phyloP scores from a whole-genome alignment of 2,329 filamentous ascomycete genomes.

The Epichloe baconii region DNA sequence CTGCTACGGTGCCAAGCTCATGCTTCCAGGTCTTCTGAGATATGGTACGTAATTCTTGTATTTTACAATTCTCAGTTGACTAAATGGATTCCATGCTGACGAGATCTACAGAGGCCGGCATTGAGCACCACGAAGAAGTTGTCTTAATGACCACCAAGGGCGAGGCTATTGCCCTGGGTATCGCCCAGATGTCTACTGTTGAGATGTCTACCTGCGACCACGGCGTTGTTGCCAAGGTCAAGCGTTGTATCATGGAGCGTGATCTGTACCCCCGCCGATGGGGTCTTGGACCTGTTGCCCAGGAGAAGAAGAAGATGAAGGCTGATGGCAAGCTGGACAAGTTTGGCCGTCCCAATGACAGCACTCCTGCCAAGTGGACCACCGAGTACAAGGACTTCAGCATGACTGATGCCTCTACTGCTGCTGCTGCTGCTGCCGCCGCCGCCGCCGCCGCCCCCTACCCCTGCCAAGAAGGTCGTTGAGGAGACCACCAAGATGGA shows the following conservation, averaged over 20 bases:
- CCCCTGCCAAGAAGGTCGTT: constrained; percentile 16
- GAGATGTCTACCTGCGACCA: constrained; percentile 96
- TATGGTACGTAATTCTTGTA: constrained; percentile 49
- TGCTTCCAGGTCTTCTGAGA: constrained; percentile 89
- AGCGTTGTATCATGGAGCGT: constrained; percentile 99
- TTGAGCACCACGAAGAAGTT: constrained; percentile 91
- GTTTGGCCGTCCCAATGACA: constrained; percentile 84
- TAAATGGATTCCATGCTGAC: constrained; percentile 7
- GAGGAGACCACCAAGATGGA: constrained; percentile 26
- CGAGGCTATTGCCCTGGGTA: constrained; percentile 91
- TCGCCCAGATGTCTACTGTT: constrained; percentile 95
- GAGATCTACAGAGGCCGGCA: constrained; percentile 54
- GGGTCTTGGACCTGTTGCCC: constrained; percentile 85
- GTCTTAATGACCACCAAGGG: constrained; percentile 99
- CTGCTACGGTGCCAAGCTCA: constrained; percentile 96
- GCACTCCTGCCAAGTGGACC: constrained; percentile 88
- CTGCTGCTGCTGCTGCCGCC: constrained; percentile 28
- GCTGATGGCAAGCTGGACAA: constrained; percentile 96
- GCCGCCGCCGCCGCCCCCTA: constrained; percentile 23
- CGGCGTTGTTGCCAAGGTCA: constrained; percentile 95
- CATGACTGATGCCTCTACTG: constrained; percentile 34
- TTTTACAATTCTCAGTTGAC: constrained; percentile 6
- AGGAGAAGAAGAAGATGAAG: constrained; percentile 99
- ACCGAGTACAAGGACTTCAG: constrained; percentile 84
- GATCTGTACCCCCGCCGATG: constrained; percentile 94